A percentile compares a stretch with the other conserved stretches of the same genome.
Evolutionary conservation across 1,139 yeast species (phyloP).

Genomic region (Yamadazyma sp.): DNA sequence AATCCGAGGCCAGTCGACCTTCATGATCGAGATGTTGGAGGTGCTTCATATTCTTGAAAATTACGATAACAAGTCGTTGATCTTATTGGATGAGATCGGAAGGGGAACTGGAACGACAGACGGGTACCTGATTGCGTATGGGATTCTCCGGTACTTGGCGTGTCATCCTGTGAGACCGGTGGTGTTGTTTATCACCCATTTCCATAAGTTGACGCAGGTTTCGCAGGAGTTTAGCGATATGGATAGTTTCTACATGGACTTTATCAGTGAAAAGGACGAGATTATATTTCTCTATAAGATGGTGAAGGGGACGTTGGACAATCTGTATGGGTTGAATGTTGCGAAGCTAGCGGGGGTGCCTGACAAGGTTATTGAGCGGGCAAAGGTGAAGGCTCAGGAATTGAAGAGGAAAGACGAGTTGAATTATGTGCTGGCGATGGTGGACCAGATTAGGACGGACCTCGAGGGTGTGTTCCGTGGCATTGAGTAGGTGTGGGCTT

Average conservation of each 20-base stretch:
- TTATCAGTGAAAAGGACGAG: constrained; percentile 45
- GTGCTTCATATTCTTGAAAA: constrained; percentile 54
- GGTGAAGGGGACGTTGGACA: constrained; percentile 56
- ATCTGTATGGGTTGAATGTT: constrained; percentile 77
- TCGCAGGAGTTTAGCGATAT: constrained; percentile 43
- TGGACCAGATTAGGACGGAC: constrained; percentile 1
- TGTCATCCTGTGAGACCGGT: constrained; percentile 48
- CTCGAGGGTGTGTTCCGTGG: constrained; percentile 3
- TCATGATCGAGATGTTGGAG: constrained; percentile 73
- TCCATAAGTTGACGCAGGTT: constrained; percentile 65
- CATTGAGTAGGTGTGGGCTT: background rate
- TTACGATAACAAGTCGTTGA: constrained; percentile 50
- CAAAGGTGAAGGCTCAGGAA: constrained; percentile 45
- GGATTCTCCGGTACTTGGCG: constrained; percentile 67
- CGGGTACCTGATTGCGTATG: constrained; percentile 83
- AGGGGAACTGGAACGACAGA: constrained; percentile 87
- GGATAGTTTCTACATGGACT: constrained; percentile 76
- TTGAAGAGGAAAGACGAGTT: constrained; percentile 34
- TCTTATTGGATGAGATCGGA: constrained; percentile 84
- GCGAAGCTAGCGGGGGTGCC: constrained; percentile 72
- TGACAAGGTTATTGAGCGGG: constrained; percentile 45
- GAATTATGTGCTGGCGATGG: constrained; percentile 6
- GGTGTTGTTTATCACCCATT: constrained; percentile 83
- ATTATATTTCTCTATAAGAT: constrained; percentile 63
- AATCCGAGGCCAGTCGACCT: constrained; percentile 68